Evolutionary conservation across 1,284 basidiomycete genomes (phyloP).

Genomic region (Schizophyllum amplum): DNA sequence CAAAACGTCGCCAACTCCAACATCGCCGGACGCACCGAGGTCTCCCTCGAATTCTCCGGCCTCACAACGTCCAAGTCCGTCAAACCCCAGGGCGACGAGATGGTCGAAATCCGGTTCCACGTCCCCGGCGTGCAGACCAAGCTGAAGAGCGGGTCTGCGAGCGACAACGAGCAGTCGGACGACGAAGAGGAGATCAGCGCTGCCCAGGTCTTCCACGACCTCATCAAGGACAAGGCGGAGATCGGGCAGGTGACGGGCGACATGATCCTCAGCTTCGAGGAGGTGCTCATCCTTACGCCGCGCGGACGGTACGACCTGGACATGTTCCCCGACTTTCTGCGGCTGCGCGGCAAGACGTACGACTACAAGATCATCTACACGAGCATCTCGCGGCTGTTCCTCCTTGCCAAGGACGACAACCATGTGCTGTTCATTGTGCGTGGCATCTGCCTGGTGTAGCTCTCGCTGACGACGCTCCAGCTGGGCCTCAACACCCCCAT

Average conservation of each 20-base stretch:
- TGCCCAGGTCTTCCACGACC: slow-evolving; percentile 94
- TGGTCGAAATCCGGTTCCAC: slow-evolving; percentile 95
- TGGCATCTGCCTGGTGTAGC: slow-evolving; percentile 2
- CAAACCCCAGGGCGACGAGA: slow-evolving; percentile 70
- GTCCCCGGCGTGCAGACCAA: slow-evolving; percentile 81
- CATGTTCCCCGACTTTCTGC: slow-evolving; percentile 92
- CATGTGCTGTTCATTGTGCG: slow-evolving; percentile 92
- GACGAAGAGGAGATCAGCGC: slow-evolving; percentile 77
- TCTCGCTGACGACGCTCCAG: slow-evolving; percentile 28
- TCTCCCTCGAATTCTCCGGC: slow-evolving; percentile 88
- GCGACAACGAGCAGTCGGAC: slow-evolving; percentile 68
- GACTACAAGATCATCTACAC: slow-evolving; percentile 97
- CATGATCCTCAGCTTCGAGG: slow-evolving; percentile 92
- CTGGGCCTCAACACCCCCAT: slow-evolving; percentile 89
- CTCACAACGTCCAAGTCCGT: slow-evolving; percentile 35
- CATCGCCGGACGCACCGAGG: slow-evolving; percentile 95
- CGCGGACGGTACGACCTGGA: slow-evolving; percentile 97
- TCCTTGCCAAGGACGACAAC: slow-evolving; percentile 94
- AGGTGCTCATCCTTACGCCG: slow-evolving; percentile 94
- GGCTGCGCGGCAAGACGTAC: slow-evolving; percentile 95
- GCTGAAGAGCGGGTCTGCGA: slow-evolving; percentile 38
- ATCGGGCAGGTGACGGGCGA: slow-evolving; percentile 91
- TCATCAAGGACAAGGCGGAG: slow-evolving; percentile 94
- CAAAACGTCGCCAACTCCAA: slow-evolving; percentile 91
- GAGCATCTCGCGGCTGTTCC: slow-evolving; percentile 86